phyloP scores from a whole-genome alignment of 352 stramenopile genomes.

The Phytophthora podocarpi region DNA sequence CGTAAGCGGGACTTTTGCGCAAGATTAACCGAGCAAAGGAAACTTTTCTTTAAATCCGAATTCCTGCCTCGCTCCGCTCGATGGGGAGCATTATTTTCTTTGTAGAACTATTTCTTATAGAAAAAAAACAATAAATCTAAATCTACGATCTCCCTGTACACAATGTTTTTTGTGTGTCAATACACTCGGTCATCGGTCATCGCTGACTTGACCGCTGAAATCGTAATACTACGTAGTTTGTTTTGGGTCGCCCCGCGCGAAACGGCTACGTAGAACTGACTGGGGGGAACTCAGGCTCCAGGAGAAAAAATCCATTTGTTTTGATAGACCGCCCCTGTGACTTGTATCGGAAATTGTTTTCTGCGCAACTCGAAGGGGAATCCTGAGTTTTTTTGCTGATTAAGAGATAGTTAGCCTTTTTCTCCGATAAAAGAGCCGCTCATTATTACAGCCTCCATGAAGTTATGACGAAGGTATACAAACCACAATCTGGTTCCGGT shows the following conservation, averaged over 20 bases:
- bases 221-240: no score
- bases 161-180: no score
- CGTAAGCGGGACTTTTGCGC: no score
- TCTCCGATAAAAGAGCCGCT: background rate
- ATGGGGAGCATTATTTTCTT: no score
- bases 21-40: no score
- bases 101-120: no score
- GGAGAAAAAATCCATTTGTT: background rate
- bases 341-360: background rate
- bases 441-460: conserved; percentile 2
- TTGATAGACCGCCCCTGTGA: background rate
- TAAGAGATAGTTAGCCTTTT: background rate
- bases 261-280: conserved; percentile 4
- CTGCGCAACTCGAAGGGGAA: background rate
- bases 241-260: background rate
- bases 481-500: background rate
- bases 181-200: no score
- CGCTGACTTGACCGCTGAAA: no score
- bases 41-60: no score
- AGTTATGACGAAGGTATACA: background rate
- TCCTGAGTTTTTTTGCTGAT: background rate
- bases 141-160: no score
- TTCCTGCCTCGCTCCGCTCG: no score
- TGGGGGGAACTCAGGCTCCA: background rate
- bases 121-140: no score